Percentiles rank a stretch among this genome's conserved stretches.
phyloP scores from a whole-genome alignment of 345 rosid genomes.

The Stellera chamaejasme region DNA sequence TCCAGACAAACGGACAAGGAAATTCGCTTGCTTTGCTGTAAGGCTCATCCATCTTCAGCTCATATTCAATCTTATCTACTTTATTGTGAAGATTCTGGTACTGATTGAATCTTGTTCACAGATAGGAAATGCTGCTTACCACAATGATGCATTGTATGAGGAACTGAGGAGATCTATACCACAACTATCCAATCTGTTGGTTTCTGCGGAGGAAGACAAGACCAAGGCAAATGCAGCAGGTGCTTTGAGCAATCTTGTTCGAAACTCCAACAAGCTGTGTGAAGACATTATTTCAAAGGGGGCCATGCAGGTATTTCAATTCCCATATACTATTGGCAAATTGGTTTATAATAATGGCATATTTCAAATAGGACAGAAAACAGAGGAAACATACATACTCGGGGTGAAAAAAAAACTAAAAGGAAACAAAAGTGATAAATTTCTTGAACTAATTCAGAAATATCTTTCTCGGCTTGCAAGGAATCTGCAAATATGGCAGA shows the following conservation, averaged over 20 bases:
- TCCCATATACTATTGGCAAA: too few species aligned
- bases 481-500: too few species aligned
- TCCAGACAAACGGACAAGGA: conserved; percentile 83
- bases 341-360: too few species aligned
- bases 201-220: conserved; percentile 85
- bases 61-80: not conserved
- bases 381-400: too few species aligned
- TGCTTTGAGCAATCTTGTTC: conserved; percentile 93
- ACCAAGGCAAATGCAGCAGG: conserved; percentile 98
- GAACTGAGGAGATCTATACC: conserved; percentile 85
- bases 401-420: not conserved
- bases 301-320: conserved; percentile 70
- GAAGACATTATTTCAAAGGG: conserved; percentile 88
- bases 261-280: conserved; percentile 82
- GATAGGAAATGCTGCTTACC: conserved; percentile 98
- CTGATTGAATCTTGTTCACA: conserved; percentile 15
- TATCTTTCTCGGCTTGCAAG: too few species aligned
- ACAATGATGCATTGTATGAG: conserved; percentile 71
- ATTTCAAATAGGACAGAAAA: too few species aligned
- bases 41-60: conserved; percentile 7
- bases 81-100: not conserved
- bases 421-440: not conserved
- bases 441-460: not conserved
- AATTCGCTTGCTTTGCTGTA: conserved; percentile 99
- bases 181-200: conserved; percentile 60